Evolutionary conservation across 2,329 filamentous ascomycete genomes (phyloP).

Genomic region (Geosmithia morbida): DNA sequence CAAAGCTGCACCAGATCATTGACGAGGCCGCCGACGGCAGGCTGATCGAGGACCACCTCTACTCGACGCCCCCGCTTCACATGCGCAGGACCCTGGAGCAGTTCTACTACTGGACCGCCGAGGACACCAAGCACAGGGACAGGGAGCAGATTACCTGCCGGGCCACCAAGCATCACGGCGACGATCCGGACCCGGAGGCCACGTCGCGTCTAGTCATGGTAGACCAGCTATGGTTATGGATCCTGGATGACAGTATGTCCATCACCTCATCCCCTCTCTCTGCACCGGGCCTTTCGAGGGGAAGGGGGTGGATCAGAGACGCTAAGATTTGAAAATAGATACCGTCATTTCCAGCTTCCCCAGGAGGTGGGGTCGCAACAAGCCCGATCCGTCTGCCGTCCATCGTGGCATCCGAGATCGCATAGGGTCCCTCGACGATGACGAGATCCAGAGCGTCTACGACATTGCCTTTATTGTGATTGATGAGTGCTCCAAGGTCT

Average conservation of each 20-base stretch:
- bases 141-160: slow-evolving; percentile 12
- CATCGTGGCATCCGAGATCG: slow-evolving; percentile 18
- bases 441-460: slow-evolving; percentile 5
- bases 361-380: slow-evolving; percentile 20
- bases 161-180: slow-evolving; percentile 7
- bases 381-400: slow-evolving; percentile 19
- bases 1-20: slow-evolving; percentile 6
- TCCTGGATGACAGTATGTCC: slow-evolving; percentile 6
- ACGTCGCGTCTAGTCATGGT: slow-evolving; percentile 6
- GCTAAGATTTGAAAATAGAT: slow-evolving; percentile 7
- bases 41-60: slow-evolving; percentile 9
- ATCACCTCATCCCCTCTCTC: neutral
- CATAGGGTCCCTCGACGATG: slow-evolving; percentile 11
- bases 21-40: slow-evolving; percentile 7
- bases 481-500: slow-evolving; percentile 7
- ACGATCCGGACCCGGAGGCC: slow-evolving; percentile 4
- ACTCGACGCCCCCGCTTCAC: slow-evolving; percentile 11
- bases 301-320: neutral
- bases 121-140: slow-evolving; percentile 17
- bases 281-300: neutral
- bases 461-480: slow-evolving; percentile 6
- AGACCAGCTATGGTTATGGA: slow-evolving; percentile 8
- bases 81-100: slow-evolving; percentile 20
- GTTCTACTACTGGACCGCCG: slow-evolving; percentile 19
- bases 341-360: slow-evolving; percentile 23